Percentiles rank a stretch among this genome's conserved stretches.
phyloP scores from a whole-genome alignment of 129 eudicot genomes.

The Deinandra increscens region DNA sequence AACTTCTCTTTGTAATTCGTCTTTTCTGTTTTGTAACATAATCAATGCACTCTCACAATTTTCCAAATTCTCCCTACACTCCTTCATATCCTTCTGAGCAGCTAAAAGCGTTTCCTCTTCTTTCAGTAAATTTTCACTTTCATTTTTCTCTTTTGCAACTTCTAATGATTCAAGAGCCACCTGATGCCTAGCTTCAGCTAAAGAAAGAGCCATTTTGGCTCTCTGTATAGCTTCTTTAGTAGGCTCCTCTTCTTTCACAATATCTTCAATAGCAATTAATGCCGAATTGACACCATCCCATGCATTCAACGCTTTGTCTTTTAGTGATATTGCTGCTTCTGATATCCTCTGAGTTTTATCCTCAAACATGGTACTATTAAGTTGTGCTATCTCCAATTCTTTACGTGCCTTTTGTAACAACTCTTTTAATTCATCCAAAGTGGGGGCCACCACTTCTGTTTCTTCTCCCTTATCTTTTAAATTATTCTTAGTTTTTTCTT shows the following conservation, averaged over 20 bases:
- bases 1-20: conserved; percentile 73
- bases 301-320: conserved; percentile 73
- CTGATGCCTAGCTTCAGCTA: conserved; percentile 86
- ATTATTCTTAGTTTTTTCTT: conserved; percentile 28
- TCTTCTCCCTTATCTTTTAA: conserved; percentile 45
- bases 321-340: conserved; percentile 78
- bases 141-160: conserved; percentile 44
- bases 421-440: conserved; percentile 69
- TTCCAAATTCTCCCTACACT: conserved; percentile 50
- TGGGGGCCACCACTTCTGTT: conserved; percentile 42
- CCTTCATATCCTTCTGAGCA: conserved; percentile 65
- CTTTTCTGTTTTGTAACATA: conserved; percentile 68
- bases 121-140: conserved; percentile 32
- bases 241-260: conserved; percentile 60
- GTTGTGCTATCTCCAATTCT: conserved; percentile 79
- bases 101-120: conserved; percentile 64
- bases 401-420: conserved; percentile 67
- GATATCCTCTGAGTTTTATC: conserved; percentile 88
- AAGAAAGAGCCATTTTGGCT: conserved; percentile 83
- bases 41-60: conserved; percentile 60
- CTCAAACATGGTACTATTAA: conserved; percentile 83
- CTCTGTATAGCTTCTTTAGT: conserved; percentile 74
- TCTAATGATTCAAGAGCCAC: conserved; percentile 58
- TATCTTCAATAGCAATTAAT: conserved; percentile 53
- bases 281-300: conserved; percentile 60